phyloP scores from a whole-genome alignment of 257 asterid species.

The Fraxinus americana region DNA sequence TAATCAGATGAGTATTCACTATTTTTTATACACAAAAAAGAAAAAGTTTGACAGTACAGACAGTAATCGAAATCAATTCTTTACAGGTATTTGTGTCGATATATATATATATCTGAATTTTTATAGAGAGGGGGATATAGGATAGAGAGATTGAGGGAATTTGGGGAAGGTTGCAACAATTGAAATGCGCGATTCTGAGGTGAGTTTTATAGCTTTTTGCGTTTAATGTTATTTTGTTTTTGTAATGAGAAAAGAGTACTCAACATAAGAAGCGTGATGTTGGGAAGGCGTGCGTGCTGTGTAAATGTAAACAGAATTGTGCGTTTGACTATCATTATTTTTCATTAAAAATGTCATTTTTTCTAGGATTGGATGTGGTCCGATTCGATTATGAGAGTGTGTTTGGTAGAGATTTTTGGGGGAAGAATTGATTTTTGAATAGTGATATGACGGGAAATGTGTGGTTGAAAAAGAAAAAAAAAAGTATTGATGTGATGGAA shows the following conservation, averaged over 20 bases:
- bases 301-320: too few species aligned
- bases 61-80: constrained; percentile 19
- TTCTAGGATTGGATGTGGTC: too few species aligned
- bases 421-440: too few species aligned
- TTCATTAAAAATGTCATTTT: too few species aligned
- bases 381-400: too few species aligned
- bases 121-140: not conserved
- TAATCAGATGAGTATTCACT: not conserved
- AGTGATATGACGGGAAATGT: too few species aligned
- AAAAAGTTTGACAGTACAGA: constrained; percentile 23
- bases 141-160: not conserved
- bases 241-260: not conserved
- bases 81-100: not conserved
- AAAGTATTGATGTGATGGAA: too few species aligned
- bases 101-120: not conserved
- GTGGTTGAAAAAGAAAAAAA: too few species aligned
- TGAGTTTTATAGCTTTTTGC: constrained; percentile 8
- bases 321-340: too few species aligned
- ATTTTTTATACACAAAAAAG: not conserved
- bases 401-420: too few species aligned
- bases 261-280: not conserved
- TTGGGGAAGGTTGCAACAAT: constrained; percentile 38
- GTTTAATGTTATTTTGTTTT: not conserved
- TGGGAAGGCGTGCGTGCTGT: not conserved
- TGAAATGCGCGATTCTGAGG: constrained; percentile 9